phyloP scores from a whole-genome alignment of 225 moss, liverwort and hornwort genomes.

The Marchantia polymorpha region DNA sequence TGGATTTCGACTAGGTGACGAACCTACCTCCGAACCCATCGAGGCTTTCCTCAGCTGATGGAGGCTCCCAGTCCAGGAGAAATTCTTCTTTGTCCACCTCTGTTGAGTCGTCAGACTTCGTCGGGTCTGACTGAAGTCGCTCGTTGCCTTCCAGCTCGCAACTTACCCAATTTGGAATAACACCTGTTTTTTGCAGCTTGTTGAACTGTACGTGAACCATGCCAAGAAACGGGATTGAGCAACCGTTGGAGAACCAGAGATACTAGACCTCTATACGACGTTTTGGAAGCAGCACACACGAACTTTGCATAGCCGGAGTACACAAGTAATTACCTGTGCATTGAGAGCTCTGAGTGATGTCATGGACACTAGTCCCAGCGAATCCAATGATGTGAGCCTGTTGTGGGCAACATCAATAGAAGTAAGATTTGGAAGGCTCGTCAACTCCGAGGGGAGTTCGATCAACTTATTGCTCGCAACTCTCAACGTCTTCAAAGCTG shows the following conservation, averaged over 20 bases:
- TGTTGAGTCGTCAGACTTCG: slow-evolving; percentile 38
- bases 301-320: neutral
- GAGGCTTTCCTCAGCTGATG: slow-evolving; percentile 36
- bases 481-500: slow-evolving; percentile 66
- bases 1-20: no score
- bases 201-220: slow-evolving; percentile 55
- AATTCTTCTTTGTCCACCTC: slow-evolving; percentile 57
- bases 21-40: slow-evolving; percentile 48
- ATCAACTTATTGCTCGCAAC: slow-evolving; percentile 89
- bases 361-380: slow-evolving; percentile 71
- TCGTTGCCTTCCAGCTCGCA: slow-evolving; percentile 87
- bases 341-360: slow-evolving; percentile 70
- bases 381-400: slow-evolving; percentile 68
- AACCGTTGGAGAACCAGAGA: no score
- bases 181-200: slow-evolving; percentile 64
- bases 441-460: slow-evolving; percentile 75
- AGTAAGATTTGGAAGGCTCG: slow-evolving; percentile 57
- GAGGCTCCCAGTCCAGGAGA: slow-evolving; percentile 78
- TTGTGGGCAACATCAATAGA: slow-evolving; percentile 85
- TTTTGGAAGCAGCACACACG: neutral
- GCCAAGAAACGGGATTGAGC: neutral
- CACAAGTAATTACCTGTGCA: slow-evolving; percentile 54
- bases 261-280: no score
- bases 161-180: slow-evolving; percentile 75
- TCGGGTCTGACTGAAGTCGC: slow-evolving; percentile 43